Percentiles rank a stretch among this genome's conserved stretches.
Evolutionary conservation across 495 filamentous ascomycete genomes (phyloP).

Genomic region (Aspergillus funiculosus): DNA sequence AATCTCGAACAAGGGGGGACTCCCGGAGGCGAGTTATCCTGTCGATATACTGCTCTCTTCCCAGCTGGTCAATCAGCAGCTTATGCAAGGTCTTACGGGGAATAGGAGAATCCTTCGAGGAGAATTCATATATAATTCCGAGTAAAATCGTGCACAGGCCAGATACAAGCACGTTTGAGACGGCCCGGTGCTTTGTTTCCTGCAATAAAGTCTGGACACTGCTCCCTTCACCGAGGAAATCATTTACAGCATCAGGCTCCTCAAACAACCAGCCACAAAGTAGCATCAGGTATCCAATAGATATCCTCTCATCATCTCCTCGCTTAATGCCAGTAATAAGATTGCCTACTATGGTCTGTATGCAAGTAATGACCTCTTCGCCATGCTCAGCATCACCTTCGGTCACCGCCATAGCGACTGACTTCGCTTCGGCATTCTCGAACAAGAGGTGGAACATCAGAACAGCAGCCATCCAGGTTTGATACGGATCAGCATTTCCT

Average conservation of each 20-base stretch:
- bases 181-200: constrained; percentile 56
- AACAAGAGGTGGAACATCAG: constrained; percentile 84
- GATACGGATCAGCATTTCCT: constrained; percentile 72
- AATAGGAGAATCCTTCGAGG: constrained; percentile 91
- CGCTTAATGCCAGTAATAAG: constrained; percentile 69
- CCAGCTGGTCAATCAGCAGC: constrained; percentile 71
- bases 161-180: constrained; percentile 59
- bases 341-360: constrained; percentile 79
- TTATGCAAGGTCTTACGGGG: constrained; percentile 76
- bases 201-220: constrained; percentile 81
- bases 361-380: constrained; percentile 92
- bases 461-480: constrained; percentile 86
- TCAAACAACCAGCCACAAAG: constrained; percentile 93
- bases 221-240: constrained; percentile 92
- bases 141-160: constrained; percentile 79
- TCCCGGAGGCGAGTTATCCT: constrained; percentile 71
- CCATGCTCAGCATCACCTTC: constrained; percentile 87
- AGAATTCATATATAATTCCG: constrained; percentile 93
- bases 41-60: constrained; percentile 84
- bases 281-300: constrained; percentile 85
- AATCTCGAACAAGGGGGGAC: constrained; percentile 81
- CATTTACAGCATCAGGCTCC: constrained; percentile 83
- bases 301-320: constrained; percentile 72
- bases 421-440: constrained; percentile 75
- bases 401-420: constrained; percentile 68